phyloP scores from a whole-genome alignment of 2,329 filamentous ascomycete genomes.

The Colletotrichum liaoningense region DNA sequence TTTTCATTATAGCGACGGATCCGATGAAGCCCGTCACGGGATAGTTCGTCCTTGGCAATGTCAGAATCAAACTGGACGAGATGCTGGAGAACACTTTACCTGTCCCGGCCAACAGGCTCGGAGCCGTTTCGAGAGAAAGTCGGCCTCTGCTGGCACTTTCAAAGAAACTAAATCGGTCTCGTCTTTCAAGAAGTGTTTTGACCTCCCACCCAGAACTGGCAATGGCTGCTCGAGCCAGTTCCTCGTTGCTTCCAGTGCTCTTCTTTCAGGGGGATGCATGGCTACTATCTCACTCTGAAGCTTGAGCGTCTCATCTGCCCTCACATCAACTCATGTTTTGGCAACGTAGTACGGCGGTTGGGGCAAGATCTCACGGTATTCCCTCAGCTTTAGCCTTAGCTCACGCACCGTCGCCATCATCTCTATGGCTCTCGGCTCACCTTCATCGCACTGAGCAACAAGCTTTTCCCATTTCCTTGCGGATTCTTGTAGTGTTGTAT shows the following conservation, averaged over 20 bases:
- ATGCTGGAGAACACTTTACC: background rate
- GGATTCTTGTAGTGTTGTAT: background rate
- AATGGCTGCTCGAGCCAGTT: background rate
- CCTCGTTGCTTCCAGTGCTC: background rate
- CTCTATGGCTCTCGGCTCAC: background rate
- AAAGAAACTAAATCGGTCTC: background rate
- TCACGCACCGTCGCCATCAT: background rate
- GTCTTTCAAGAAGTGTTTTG: background rate
- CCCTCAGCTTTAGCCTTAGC: background rate
- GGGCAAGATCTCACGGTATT: background rate
- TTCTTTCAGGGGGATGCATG: background rate
- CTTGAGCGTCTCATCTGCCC: background rate
- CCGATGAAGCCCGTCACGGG: background rate
- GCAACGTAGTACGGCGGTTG: too few species aligned
- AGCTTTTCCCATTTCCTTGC: background rate
- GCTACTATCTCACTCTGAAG: background rate
- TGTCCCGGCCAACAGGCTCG: background rate
- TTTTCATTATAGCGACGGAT: background rate
- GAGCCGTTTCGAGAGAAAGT: background rate
- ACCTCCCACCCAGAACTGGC: background rate
- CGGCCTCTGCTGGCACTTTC: background rate
- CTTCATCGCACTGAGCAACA: background rate
- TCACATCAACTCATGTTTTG: background rate
- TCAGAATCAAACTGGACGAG: too few species aligned
- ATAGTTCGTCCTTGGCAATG: background rate